A percentile compares a stretch with the other conserved stretches of the same genome.
phyloP scores from a whole-genome alignment of 352 stramenopile species.

The Phytophthora quininea region DNA sequence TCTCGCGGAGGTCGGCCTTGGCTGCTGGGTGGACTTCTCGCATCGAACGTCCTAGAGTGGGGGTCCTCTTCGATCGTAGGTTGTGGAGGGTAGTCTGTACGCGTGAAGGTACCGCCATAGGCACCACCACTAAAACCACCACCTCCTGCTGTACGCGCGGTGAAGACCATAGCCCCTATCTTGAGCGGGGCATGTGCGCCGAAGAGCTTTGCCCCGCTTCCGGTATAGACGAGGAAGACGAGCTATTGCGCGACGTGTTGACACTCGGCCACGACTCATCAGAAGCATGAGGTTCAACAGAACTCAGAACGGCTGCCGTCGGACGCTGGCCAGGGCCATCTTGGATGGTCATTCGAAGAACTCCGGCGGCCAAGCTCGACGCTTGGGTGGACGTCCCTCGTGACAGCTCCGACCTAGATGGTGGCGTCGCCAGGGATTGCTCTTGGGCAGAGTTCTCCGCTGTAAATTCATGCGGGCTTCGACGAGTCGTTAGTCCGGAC shows the following conservation, averaged over 20 bases:
- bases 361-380: neutral
- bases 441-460: neutral
- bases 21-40: too few relatives aligned
- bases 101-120: too few relatives aligned
- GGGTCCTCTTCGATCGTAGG: too few relatives aligned
- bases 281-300: neutral
- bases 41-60: too few relatives aligned
- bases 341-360: neutral
- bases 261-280: neutral
- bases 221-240: neutral
- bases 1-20: too few relatives aligned
- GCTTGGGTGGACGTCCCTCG: neutral
- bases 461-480: too few relatives aligned
- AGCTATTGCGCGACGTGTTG: neutral
- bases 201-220: neutral
- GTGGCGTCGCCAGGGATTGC: neutral
- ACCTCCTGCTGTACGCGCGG: too few relatives aligned
- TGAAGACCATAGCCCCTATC: too few relatives aligned
- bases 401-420: neutral
- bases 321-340: too few relatives aligned
- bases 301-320: neutral
- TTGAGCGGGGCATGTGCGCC: neutral
- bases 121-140: too few relatives aligned
- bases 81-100: too few relatives aligned
- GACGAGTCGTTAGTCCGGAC: too few relatives aligned